Evolutionary conservation across 2,329 filamentous ascomycete species (phyloP).

Genomic region (Fusarium xyrophilum): DNA sequence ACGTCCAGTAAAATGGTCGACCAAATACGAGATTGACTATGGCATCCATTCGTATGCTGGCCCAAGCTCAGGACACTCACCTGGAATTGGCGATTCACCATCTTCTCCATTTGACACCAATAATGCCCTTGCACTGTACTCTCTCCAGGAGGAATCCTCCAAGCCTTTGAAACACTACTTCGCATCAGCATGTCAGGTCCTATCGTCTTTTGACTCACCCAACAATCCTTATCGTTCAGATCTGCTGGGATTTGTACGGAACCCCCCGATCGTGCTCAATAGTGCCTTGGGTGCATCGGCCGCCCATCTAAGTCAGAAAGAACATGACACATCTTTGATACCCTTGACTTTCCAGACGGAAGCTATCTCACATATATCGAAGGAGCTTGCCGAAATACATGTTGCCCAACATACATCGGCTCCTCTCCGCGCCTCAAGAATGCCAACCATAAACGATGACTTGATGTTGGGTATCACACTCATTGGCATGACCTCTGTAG

Average conservation of each 20-base stretch:
- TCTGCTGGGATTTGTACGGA: slow-evolving; percentile 7
- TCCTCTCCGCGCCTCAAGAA: no score
- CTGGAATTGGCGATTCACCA: background rate
- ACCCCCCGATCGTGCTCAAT: slow-evolving; percentile 15
- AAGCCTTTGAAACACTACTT: slow-evolving; percentile 19
- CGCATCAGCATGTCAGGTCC: slow-evolving; percentile 12
- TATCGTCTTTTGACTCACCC: slow-evolving; percentile 17
- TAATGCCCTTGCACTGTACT: background rate
- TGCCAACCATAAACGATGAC: slow-evolving; percentile 4
- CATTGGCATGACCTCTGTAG: slow-evolving; percentile 30
- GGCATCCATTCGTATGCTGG: background rate
- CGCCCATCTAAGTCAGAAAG: slow-evolving; percentile 20
- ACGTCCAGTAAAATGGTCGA: slow-evolving; percentile 31
- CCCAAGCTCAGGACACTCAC: background rate
- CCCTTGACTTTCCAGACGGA: slow-evolving; percentile 19
- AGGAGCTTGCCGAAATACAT: background rate
- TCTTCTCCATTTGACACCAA: background rate
- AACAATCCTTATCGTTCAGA: slow-evolving; percentile 28
- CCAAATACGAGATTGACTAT: slow-evolving; percentile 26
- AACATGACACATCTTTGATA: background rate
- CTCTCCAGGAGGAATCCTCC: background rate
- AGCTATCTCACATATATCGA: slow-evolving; percentile 16
- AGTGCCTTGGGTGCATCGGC: slow-evolving; percentile 28
- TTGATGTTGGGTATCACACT: slow-evolving; percentile 18
- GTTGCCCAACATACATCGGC: fast-evolving